Evolutionary conservation across 192 early-diverging fungal species (phyloP).

Genomic region (Coemansia sp.): DNA sequence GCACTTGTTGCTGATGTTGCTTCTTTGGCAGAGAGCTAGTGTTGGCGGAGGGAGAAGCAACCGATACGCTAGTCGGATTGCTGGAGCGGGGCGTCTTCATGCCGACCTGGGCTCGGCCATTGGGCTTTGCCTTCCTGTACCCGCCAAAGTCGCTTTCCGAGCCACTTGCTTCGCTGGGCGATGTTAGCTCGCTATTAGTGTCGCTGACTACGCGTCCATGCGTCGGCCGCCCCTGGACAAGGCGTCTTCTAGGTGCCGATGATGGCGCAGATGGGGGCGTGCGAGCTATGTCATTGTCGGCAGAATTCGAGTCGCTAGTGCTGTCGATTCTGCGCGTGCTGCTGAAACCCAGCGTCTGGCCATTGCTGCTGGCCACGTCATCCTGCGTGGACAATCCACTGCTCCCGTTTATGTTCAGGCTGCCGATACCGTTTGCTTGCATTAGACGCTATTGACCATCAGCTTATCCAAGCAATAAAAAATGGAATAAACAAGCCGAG

Average conservation of each 20-base stretch:
- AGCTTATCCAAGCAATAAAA: constrained; percentile 5
- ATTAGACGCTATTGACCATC: constrained; percentile 23
- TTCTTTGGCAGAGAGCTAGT: background rate
- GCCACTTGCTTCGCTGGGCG: constrained; percentile 13
- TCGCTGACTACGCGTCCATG: constrained; percentile 51
- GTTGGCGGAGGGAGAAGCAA: background rate
- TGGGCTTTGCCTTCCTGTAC: constrained; percentile 18
- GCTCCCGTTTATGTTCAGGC: constrained; percentile 25
- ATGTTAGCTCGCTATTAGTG: constrained; percentile 48
- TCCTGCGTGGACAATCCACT: constrained; percentile 15
- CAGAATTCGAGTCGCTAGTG: constrained; percentile 1
- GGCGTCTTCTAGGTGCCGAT: constrained; percentile 14
- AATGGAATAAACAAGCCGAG: background rate
- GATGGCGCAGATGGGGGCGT: constrained; percentile 3
- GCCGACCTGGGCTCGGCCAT: constrained; percentile 35
- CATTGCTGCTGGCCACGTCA: constrained; percentile 7
- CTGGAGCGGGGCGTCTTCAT: constrained; percentile 50
- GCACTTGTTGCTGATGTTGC: constrained; percentile 8
- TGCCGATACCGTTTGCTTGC: constrained; percentile 50
- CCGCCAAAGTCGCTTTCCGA: constrained; percentile 45
- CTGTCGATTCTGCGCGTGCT: constrained; percentile 8
- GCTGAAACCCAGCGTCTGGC: background rate
- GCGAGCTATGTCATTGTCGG: background rate
- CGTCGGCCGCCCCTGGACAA: constrained; percentile 33
- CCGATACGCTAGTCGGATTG: constrained; percentile 2